phyloP scores from a whole-genome alignment of 2,329 filamentous ascomycete genomes.

The Fusarium nematophilum region DNA sequence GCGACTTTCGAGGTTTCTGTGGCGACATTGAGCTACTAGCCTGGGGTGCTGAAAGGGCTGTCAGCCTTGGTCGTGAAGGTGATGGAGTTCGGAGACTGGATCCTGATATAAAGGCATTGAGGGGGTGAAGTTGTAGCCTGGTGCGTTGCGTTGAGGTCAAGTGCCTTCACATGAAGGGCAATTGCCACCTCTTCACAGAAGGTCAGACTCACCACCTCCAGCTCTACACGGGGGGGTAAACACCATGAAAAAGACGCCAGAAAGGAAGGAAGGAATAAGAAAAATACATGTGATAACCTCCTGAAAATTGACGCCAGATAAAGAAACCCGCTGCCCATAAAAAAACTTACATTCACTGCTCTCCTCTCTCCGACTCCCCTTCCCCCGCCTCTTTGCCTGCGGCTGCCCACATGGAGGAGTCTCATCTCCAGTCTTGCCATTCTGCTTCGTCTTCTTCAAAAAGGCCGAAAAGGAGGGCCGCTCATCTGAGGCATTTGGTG shows the following conservation, averaged over 20 bases:
- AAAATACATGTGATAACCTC: too few species aligned
- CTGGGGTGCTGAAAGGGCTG: slow-evolving; percentile 23
- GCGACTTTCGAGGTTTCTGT: slow-evolving; percentile 34
- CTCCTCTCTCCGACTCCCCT: slow-evolving; percentile 14
- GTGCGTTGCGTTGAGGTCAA: too few species aligned
- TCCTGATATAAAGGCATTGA: not conserved
- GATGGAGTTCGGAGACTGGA: not conserved
- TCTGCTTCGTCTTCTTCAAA: slow-evolving; percentile 58
- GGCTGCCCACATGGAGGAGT: slow-evolving; percentile 5
- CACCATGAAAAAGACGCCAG: too few species aligned
- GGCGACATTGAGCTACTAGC: slow-evolving; percentile 23
- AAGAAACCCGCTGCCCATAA: not conserved
- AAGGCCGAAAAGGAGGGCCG: slow-evolving; percentile 61
- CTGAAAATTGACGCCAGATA: not conserved
- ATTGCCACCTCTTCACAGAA: not conserved
- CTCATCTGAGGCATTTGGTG: not conserved
- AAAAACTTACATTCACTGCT: slow-evolving; percentile 43
- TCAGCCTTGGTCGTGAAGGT: slow-evolving; percentile 13
- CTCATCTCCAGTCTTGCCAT: slow-evolving; percentile 22
- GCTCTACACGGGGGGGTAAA: too few species aligned
- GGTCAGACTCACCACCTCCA: too few species aligned
- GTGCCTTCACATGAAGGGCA: too few species aligned
- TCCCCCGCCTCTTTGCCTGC: slow-evolving; percentile 10
- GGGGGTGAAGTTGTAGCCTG: too few species aligned
- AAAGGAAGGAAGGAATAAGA: too few species aligned